A percentile compares a stretch with the other conserved stretches of the same genome.
Evolutionary conservation across 306 rosid species (phyloP).

Genomic region (Quercus wislizeni): DNA sequence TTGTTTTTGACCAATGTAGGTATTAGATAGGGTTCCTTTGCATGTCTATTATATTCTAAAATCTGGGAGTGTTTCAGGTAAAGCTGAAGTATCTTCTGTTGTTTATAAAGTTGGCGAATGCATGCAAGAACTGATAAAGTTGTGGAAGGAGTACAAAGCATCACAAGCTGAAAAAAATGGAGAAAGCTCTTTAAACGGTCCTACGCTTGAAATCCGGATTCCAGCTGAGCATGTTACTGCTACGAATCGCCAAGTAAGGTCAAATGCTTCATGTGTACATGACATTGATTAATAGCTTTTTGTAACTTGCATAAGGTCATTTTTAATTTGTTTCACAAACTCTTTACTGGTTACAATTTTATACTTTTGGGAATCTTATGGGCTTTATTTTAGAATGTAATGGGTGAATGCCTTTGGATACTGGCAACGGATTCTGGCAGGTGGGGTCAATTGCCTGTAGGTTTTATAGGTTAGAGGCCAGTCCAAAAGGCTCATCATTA

Average conservation of each 20-base stretch:
- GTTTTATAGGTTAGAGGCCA: too few relatives aligned
- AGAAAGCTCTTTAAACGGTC: conserved; percentile 64
- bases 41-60: conserved; percentile 22
- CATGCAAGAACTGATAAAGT: conserved; percentile 85
- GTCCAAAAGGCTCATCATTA: too few relatives aligned
- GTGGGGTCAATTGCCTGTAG: too few relatives aligned
- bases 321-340: background rate
- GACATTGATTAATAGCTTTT: background rate
- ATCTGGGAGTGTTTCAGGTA: conserved; percentile 59
- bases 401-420: too few relatives aligned
- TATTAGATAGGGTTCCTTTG: conserved; percentile 13
- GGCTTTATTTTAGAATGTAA: background rate
- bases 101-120: conserved; percentile 92
- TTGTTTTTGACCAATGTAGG: conserved; percentile 2
- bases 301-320: background rate
- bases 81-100: conserved; percentile 65
- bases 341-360: background rate
- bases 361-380: background rate
- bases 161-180: conserved; percentile 55
- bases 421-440: too few relatives aligned
- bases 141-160: conserved; percentile 76
- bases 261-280: background rate
- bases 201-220: conserved; percentile 86
- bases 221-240: conserved; percentile 91
- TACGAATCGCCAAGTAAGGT: conserved; percentile 89